These are phyloP conservation scores for Eimeria maxima DNA, from an alignment of 169 alveolate species.

Conservation along the genomic window DNA sequence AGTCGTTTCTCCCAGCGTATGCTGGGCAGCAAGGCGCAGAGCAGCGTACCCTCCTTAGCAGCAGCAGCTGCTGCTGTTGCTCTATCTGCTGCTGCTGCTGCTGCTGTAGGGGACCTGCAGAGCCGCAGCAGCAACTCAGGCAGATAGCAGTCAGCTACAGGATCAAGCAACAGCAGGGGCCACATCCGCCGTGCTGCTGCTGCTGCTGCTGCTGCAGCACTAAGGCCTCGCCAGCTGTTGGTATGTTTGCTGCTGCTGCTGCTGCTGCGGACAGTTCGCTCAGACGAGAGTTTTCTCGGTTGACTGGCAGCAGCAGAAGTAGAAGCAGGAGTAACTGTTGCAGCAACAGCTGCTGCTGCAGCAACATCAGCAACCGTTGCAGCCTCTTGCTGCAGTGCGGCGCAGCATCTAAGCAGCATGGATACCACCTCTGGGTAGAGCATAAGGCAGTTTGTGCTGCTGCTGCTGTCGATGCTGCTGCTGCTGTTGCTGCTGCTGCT, in stretches of 20 bases:
- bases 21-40: slow-evolving; percentile 33
- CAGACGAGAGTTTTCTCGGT: not conserved
- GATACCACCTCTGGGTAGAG: slow-evolving; percentile 40
- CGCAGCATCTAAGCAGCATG: not conserved
- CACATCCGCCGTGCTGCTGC: slow-evolving; percentile 61
- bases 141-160: slow-evolving; percentile 64
- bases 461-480: slow-evolving; percentile 29
- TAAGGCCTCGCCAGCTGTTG: not conserved
- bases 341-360: not conserved
- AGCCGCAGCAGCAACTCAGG: slow-evolving; percentile 51
- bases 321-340: not conserved
- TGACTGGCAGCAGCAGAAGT: not conserved
- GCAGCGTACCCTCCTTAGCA: slow-evolving; percentile 17
- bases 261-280: slow-evolving; percentile 17
- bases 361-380: slow-evolving; percentile 23
- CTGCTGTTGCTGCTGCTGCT: slow-evolving; percentile 70
- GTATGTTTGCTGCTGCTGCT: slow-evolving; percentile 15
- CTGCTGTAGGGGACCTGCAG: slow-evolving; percentile 29
- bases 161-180: slow-evolving; percentile 63
- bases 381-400: slow-evolving; percentile 62
- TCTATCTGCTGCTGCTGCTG: slow-evolving; percentile 49
- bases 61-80: slow-evolving; percentile 7
- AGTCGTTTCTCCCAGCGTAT: slow-evolving; percentile 19
- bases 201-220: slow-evolving; percentile 71
- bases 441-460: slow-evolving; percentile 24